Evolutionary conservation across 352 stramenopile genomes (phyloP).

Genomic region (Thraustochytrium striatum): DNA sequence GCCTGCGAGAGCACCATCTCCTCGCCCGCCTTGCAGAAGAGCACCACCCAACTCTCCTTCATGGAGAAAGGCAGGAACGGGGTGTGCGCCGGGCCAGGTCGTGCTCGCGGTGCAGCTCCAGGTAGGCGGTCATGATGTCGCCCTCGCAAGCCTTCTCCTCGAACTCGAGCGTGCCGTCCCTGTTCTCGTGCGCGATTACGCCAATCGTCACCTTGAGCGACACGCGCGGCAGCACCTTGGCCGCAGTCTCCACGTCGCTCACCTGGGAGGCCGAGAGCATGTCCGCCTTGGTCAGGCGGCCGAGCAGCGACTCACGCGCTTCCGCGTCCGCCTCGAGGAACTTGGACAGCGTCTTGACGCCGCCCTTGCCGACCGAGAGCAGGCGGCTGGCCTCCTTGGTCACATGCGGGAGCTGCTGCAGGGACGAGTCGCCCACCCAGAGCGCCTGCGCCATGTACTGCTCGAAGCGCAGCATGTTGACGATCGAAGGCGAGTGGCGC

Average conservation of each 20-base stretch:
- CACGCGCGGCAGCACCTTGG: conserved; percentile 38
- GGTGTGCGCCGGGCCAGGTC: conserved; percentile 88
- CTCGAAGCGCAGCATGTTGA: conserved; percentile 94
- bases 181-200: conserved; percentile 38
- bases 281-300: not conserved
- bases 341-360: conserved; percentile 82
- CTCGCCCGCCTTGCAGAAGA: conserved; percentile 86
- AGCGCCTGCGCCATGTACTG: conserved; percentile 94
- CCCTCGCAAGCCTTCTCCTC: conserved; percentile 93
- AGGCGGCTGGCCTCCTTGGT: conserved; percentile 59
- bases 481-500: conserved; percentile 85
- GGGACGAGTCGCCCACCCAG: conserved; percentile 83
- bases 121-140: conserved; percentile 95
- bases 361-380: conserved; percentile 79
- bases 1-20: conserved; percentile 92
- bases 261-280: conserved; percentile 35
- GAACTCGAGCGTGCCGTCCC: conserved; percentile 60
- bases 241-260: not conserved
- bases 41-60: conserved; percentile 93
- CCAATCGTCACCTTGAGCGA: conserved; percentile 38
- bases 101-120: conserved; percentile 94
- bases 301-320: conserved; percentile 56
- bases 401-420: conserved; percentile 83
- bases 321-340: conserved; percentile 86
- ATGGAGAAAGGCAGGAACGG: conserved; percentile 90